These are phyloP conservation scores for Sonneratia caseolaris DNA, from an alignment of 345 rosid genomes.

Conservation along the genomic window DNA sequence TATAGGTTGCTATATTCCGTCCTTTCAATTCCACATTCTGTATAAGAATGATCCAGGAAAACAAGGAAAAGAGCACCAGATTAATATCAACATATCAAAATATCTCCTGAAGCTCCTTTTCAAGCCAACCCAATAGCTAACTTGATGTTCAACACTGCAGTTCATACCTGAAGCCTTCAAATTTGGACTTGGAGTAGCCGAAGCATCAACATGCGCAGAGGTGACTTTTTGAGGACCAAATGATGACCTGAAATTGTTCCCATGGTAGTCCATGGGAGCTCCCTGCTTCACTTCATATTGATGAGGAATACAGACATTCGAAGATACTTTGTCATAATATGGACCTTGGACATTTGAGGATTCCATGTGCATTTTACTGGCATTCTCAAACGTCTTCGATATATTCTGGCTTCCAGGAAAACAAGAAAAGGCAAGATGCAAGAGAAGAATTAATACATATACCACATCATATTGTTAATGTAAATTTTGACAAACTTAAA, in stretches of 20 bases:
- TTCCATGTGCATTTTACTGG: constrained; percentile 17
- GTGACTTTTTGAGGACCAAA: constrained; percentile 19
- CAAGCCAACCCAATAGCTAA: neutral
- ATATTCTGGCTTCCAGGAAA: constrained; percentile 41
- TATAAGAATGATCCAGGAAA: neutral
- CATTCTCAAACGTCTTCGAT: constrained; percentile 34
- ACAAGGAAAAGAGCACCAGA: neutral
- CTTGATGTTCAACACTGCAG: neutral
- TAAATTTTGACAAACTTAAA: neutral
- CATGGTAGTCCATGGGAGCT: constrained; percentile 12
- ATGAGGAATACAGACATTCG: constrained; percentile 11
- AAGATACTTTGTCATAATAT: constrained; percentile 20
- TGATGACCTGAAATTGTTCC: constrained; percentile 24
- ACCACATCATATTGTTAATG: neutral
- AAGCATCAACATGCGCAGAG: constrained; percentile 3
- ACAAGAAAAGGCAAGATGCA: neutral
- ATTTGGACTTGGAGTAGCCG: constrained; percentile 6
- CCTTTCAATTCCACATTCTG: constrained; percentile 36
- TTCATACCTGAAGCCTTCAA: constrained; percentile 11
- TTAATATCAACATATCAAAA: neutral
- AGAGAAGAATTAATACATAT: constrained; percentile 7
- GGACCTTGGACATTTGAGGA: constrained; percentile 27
- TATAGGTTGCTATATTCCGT: constrained; percentile 26
- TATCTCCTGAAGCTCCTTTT: neutral
- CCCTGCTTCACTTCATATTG: constrained; percentile 14